These are phyloP conservation scores for Cryomyces antarcticus DNA, from an alignment of 495 filamentous ascomycete genomes.

Conservation along the genomic window DNA sequence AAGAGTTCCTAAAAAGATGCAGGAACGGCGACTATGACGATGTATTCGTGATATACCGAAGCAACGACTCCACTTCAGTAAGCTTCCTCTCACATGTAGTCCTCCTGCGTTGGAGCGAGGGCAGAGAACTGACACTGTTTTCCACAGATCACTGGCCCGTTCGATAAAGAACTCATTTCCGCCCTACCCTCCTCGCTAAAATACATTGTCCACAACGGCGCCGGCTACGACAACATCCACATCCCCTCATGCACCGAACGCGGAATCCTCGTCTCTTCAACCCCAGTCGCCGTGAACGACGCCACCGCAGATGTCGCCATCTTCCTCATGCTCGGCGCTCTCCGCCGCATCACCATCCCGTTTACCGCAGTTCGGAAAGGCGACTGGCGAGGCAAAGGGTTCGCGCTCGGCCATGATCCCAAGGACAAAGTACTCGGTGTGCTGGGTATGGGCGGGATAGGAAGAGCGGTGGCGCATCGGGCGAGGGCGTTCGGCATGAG, in stretches of 20 bases:
- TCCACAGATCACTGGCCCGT: constrained; percentile 13
- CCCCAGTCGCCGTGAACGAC: constrained; percentile 18
- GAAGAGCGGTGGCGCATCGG: constrained; percentile 23
- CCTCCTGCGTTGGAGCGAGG: not conserved
- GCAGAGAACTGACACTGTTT: too few relatives aligned
- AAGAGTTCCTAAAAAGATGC: constrained; percentile 16
- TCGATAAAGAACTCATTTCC: constrained; percentile 14
- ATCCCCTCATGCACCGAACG: constrained; percentile 14
- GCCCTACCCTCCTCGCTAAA: constrained; percentile 13
- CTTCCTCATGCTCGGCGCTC: constrained; percentile 19
- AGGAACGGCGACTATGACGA: constrained; percentile 12
- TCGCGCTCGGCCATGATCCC: constrained; percentile 24
- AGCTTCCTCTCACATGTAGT: not conserved
- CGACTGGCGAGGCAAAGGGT: constrained; percentile 25
- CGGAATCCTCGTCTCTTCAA: constrained; percentile 13
- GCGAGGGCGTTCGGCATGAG: constrained; percentile 20
- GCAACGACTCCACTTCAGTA: constrained; percentile 15
- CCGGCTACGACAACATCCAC: constrained; percentile 21
- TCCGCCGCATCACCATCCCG: constrained; percentile 37
- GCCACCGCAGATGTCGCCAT: constrained; percentile 17
- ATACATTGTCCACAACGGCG: constrained; percentile 19
- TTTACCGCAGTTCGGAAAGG: constrained; percentile 39
- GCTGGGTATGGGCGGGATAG: constrained; percentile 79
- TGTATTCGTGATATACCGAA: constrained; percentile 17
- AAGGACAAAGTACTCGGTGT: constrained; percentile 27